Conservation (phyloP, 208 protist genomes). For the Angomonas deanei region DNA sequence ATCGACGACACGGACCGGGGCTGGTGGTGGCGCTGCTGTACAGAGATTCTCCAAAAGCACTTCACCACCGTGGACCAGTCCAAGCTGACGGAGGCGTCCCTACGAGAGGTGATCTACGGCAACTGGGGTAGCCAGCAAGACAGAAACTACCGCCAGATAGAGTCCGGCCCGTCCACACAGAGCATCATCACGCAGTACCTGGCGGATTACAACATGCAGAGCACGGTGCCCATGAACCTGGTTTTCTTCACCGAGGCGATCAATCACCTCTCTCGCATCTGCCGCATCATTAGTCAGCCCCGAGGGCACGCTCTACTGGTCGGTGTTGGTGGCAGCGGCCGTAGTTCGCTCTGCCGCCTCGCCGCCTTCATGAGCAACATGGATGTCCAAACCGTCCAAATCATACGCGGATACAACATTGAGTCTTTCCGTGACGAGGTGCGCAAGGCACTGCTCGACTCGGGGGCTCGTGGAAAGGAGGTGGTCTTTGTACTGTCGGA, state of each 20-base stretch:
- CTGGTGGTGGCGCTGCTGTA: slow-evolving; percentile 88
- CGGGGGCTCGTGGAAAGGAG: slow-evolving; percentile 76
- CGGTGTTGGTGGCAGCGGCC: slow-evolving; percentile 95
- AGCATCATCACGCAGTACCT: slow-evolving; percentile 79
- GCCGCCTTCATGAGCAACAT: slow-evolving; percentile 92
- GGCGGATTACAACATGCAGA: slow-evolving; percentile 90
- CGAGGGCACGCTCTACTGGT: slow-evolving; percentile 95
- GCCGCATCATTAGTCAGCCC: slow-evolving; percentile 93
- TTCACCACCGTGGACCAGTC: slow-evolving; percentile 31
- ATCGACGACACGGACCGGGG: slow-evolving; percentile 84
- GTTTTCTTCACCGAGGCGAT: slow-evolving; percentile 97
- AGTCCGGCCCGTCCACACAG: slow-evolving; percentile 18
- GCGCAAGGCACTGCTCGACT: slow-evolving; percentile 74
- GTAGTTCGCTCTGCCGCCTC: slow-evolving; percentile 91
- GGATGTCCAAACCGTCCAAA: slow-evolving; percentile 84
- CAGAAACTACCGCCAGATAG: slow-evolving; percentile 53
- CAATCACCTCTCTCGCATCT: slow-evolving; percentile 94
- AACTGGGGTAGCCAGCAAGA: slow-evolving; percentile 33
- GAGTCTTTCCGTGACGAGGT: slow-evolving; percentile 94
- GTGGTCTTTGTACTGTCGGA: slow-evolving; percentile 94
- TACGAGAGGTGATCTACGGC: slow-evolving; percentile 49
- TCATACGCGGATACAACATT: slow-evolving; percentile 88
- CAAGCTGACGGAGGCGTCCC: slow-evolving; percentile 4
- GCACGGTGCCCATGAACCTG: slow-evolving; percentile 80
- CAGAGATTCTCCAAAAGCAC: slow-evolving; percentile 57